These are phyloP conservation scores for Cyclotella choctawhatcheeana DNA, from an alignment of 108 stramenopile species.

Conservation along the genomic window DNA sequence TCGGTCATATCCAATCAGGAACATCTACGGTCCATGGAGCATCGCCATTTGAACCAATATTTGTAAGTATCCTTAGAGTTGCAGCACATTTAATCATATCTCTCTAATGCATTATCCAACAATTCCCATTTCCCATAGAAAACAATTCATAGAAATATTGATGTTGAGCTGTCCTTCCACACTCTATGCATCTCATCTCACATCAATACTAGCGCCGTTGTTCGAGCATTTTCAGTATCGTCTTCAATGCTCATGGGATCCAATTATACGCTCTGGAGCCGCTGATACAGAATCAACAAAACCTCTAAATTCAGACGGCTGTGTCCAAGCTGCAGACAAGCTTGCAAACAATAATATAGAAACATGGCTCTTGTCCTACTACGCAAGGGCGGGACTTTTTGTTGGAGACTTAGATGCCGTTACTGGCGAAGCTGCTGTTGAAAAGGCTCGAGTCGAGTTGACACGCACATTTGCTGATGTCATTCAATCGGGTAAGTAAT, in stretches of 20 bases:
- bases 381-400: slow-evolving; percentile 83
- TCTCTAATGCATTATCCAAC: not conserved
- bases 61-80: slow-evolving; percentile 48
- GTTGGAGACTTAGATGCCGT: slow-evolving; percentile 83
- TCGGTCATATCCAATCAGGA: slow-evolving; percentile 63
- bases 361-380: slow-evolving; percentile 76
- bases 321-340: slow-evolving; percentile 55
- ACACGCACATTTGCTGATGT: slow-evolving; percentile 78
- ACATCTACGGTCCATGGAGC: slow-evolving; percentile 83
- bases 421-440: slow-evolving; percentile 80
- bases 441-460: slow-evolving; percentile 83
- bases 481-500: slow-evolving; percentile 68
- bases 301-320: slow-evolving; percentile 58
- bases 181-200: slow-evolving; percentile 80
- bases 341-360: slow-evolving; percentile 64
- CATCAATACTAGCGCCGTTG: slow-evolving; percentile 77
- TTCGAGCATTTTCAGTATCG: slow-evolving; percentile 81
- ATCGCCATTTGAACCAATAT: slow-evolving; percentile 86
- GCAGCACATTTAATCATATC: not conserved
- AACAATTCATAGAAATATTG: slow-evolving; percentile 84
- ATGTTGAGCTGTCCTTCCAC: slow-evolving; percentile 79
- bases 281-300: slow-evolving; percentile 51
- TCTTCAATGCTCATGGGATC: slow-evolving; percentile 77
- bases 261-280: slow-evolving; percentile 40
- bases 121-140: slow-evolving; percentile 29